These are phyloP conservation scores for Eutypa lata DNA, from an alignment of 2,329 filamentous ascomycete species.

Conservation along the genomic window DNA sequence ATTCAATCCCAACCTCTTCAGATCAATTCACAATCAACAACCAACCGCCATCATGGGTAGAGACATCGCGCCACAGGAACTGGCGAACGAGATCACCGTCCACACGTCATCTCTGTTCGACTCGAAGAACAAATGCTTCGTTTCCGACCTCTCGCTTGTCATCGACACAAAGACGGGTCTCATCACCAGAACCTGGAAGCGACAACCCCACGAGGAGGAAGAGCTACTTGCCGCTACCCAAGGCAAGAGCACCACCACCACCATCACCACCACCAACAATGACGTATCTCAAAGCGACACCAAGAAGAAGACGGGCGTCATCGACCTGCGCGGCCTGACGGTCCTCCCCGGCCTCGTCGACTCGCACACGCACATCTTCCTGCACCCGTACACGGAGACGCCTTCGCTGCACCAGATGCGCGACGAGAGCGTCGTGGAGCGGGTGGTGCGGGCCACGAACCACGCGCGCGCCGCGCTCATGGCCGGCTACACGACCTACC, in stretches of 20 bases:
- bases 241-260: not conserved
- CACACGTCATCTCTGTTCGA: conserved; percentile 25
- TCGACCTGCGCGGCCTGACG: conserved; percentile 52
- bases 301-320: conserved; percentile 17
- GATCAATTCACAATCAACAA: not conserved
- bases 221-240: not conserved
- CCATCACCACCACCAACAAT: no score
- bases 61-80: conserved; percentile 5
- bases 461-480: conserved; percentile 50
- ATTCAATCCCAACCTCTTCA: not conserved
- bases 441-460: conserved; percentile 51
- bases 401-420: conserved; percentile 44
- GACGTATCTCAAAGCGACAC: no score
- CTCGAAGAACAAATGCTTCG: conserved; percentile 20
- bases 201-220: conserved; percentile 6
- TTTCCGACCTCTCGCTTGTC: conserved; percentile 15
- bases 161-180: conserved; percentile 21
- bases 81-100: conserved; percentile 13
- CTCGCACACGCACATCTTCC: conserved; percentile 54
- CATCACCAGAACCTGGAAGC: conserved; percentile 16
- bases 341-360: conserved; percentile 53
- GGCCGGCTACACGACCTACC: conserved; percentile 58
- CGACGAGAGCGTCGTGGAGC: conserved; percentile 56
- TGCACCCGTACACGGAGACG: conserved; percentile 43
- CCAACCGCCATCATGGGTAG: conserved; percentile 1